phyloP scores from a whole-genome alignment of 2,329 filamentous ascomycete genomes.

The Nemania sp. region DNA sequence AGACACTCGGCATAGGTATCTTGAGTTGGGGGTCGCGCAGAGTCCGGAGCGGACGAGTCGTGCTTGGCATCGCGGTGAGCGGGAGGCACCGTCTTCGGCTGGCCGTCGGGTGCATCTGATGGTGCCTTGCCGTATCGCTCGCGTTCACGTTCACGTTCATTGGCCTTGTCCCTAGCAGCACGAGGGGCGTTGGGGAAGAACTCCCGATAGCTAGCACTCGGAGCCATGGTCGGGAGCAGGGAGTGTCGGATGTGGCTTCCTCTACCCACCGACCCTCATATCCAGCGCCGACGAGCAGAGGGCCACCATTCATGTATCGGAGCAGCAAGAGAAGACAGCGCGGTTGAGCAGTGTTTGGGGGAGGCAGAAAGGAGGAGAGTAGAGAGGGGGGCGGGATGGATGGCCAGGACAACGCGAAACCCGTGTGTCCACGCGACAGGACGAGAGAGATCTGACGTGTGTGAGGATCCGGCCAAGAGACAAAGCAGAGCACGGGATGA shows the following conservation, averaged over 20 bases:
- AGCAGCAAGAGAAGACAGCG: slow-evolving; percentile 27
- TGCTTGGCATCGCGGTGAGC: slow-evolving; percentile 44
- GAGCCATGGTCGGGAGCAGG: slow-evolving; percentile 63
- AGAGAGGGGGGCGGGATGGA: slow-evolving; percentile 3
- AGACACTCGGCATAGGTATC: slow-evolving; percentile 57
- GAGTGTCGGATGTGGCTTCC: slow-evolving; percentile 53
- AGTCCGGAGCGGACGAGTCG: slow-evolving; percentile 44
- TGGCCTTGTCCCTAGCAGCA: slow-evolving; percentile 62
- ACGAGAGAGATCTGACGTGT: slow-evolving; percentile 42
- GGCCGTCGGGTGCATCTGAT: slow-evolving; percentile 37
- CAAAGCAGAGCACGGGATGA: slow-evolving; percentile 30
- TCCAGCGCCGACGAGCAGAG: slow-evolving; percentile 45
- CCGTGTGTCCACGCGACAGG: slow-evolving; percentile 44
- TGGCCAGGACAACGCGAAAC: slow-evolving; percentile 37
- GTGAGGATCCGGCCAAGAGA: slow-evolving; percentile 34
- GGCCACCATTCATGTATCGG: slow-evolving; percentile 46
- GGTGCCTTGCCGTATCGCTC: slow-evolving; percentile 52
- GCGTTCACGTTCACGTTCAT: slow-evolving; percentile 67
- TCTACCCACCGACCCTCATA: slow-evolving; percentile 62
- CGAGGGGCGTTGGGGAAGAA: slow-evolving; percentile 82
- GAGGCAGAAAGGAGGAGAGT: slow-evolving; percentile 22
- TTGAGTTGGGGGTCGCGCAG: slow-evolving; percentile 50
- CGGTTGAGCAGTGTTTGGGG: background rate
- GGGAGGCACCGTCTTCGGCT: slow-evolving; percentile 36
- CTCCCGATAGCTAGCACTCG: slow-evolving; percentile 84